phyloP scores from a whole-genome alignment of 495 filamentous ascomycete genomes.

The Neurospora sp. region DNA sequence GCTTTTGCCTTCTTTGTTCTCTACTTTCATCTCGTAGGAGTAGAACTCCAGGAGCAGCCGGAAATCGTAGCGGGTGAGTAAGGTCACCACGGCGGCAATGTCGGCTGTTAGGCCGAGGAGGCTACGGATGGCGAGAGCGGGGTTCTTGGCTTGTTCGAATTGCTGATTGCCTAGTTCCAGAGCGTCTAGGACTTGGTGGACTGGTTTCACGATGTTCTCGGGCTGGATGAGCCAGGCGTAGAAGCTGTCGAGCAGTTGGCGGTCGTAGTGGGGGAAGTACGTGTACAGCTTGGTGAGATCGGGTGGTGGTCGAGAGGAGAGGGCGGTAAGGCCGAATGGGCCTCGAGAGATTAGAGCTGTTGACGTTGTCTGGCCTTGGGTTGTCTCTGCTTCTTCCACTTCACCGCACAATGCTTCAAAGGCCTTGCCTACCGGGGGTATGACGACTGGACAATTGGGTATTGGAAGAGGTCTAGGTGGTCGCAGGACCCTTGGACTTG shows the following conservation, averaged over 20 bases:
- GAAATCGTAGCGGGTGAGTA: background rate
- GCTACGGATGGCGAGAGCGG: background rate
- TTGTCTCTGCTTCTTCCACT: background rate
- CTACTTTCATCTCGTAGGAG: background rate
- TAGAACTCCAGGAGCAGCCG: background rate
- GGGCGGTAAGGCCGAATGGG: background rate
- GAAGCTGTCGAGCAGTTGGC: background rate
- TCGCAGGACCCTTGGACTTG: background rate
- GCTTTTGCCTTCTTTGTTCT: background rate
- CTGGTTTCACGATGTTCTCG: background rate
- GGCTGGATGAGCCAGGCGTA: background rate
- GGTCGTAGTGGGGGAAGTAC: background rate
- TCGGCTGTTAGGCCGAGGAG: background rate
- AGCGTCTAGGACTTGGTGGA: background rate
- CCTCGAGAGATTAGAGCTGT: background rate
- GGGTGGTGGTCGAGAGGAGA: background rate
- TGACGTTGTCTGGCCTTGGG: background rate
- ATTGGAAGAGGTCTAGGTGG: background rate
- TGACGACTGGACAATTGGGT: background rate
- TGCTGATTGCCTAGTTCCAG: background rate
- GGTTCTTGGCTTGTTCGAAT: background rate
- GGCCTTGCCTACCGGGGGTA: background rate
- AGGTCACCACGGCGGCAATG: background rate
- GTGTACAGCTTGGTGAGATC: background rate
- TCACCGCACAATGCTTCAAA: background rate